phyloP scores from a whole-genome alignment of 257 asterid species.

The Catharanthus roseus region DNA sequence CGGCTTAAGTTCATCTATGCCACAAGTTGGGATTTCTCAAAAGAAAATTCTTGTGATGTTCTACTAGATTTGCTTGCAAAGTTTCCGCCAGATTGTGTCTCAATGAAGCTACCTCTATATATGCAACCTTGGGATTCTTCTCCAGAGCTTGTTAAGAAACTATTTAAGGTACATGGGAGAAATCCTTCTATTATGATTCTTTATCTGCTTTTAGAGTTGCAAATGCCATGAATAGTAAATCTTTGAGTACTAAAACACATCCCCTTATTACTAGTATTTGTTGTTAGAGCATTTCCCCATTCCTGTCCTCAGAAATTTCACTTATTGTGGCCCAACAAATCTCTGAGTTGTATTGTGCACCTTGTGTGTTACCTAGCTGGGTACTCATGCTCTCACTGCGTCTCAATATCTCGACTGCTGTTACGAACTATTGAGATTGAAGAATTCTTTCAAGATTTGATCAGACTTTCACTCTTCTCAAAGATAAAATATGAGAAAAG shows the following conservation, averaged over 20 bases:
- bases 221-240: not conserved
- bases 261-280: not conserved
- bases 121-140: conserved; percentile 87
- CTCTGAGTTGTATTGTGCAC: not conserved
- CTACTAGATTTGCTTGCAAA: conserved; percentile 75
- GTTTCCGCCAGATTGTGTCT: conserved; percentile 85
- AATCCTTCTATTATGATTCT: conserved; percentile 11
- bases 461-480: not conserved
- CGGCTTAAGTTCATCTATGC: not conserved
- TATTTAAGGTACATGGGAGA: conserved; percentile 67
- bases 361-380: not conserved
- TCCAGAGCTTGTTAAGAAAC: conserved; percentile 75
- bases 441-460: not conserved
- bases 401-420: no score
- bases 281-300: not conserved
- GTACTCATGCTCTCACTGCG: no score
- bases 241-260: not conserved
- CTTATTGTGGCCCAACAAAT: not conserved
- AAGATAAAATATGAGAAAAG: not conserved
- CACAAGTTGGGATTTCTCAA: not conserved
- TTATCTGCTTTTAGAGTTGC: not conserved
- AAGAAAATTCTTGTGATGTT: conserved; percentile 10
- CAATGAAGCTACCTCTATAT: conserved; percentile 69
- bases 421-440: not conserved
- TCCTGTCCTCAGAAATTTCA: not conserved